A percentile compares a stretch with the other conserved stretches of the same genome.
Conservation (phyloP, 768 basidiomycete species). For the Psilocybe tampanensis region DNA sequence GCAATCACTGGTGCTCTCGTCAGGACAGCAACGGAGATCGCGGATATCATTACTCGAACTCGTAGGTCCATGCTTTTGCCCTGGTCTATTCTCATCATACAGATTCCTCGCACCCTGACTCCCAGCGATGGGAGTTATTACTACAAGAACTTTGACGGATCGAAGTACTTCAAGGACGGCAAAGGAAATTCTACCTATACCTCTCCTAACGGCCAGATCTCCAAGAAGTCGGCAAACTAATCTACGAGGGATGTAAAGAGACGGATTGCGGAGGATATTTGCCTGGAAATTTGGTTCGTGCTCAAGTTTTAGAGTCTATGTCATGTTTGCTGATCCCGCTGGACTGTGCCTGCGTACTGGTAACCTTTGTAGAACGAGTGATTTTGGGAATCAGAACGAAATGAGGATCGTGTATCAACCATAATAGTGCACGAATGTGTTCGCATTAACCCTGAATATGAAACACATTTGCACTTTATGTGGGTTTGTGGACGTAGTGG, state of each 20-base stretch:
- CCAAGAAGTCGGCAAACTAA: neutral
- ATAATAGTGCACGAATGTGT: neutral
- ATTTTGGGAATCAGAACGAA: neutral
- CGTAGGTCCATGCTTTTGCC: slow-evolving; percentile 29
- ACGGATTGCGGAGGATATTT: neutral
- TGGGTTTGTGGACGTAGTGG: neutral
- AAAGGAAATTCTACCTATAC: slow-evolving; percentile 7
- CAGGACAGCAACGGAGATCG: slow-evolving; percentile 38
- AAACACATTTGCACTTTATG: neutral
- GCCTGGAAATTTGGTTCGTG: no score
- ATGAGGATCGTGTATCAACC: neutral
- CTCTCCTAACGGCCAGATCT: neutral
- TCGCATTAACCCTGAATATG: neutral
- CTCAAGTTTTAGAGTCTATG: no score
- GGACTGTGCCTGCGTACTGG: no score
- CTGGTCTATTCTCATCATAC: neutral
- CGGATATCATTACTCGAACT: slow-evolving; percentile 64
- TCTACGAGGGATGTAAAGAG: neutral
- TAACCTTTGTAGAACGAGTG: neutral
- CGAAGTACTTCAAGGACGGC: slow-evolving; percentile 13
- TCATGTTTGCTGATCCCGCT: no score
- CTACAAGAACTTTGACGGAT: slow-evolving; percentile 12
- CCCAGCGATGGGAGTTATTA: slow-evolving; percentile 14
- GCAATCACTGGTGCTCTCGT: slow-evolving; percentile 60
- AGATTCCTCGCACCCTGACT: slow-evolving; percentile 19